These are phyloP conservation scores for Kernera saxatilis DNA, from an alignment of 345 rosid genomes.

Conservation along the genomic window DNA sequence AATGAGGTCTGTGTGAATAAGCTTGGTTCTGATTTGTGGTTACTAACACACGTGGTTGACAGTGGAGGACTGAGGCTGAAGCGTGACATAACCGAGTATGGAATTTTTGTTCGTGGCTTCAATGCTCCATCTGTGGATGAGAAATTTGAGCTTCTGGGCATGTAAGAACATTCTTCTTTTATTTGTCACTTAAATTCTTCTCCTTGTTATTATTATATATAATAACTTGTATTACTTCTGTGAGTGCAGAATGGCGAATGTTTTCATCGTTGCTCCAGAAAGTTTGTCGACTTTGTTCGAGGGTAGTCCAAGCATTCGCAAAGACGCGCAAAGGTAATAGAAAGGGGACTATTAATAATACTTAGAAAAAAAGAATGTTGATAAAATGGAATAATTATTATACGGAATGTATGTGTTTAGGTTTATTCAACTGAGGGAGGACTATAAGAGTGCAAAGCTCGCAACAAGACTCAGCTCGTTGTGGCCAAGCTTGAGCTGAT, in stretches of 20 bases:
- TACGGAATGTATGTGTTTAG: slow-evolving; percentile 32
- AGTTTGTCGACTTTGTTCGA: slow-evolving; percentile 87
- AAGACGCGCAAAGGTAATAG: slow-evolving; percentile 76
- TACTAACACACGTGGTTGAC: slow-evolving; percentile 18
- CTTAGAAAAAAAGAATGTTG: not conserved
- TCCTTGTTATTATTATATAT: not conserved
- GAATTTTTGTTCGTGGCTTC: slow-evolving; percentile 77
- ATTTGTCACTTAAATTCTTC: not conserved
- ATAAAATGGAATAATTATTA: not conserved
- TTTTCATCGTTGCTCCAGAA: slow-evolving; percentile 93
- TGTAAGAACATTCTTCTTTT: slow-evolving; percentile 42
- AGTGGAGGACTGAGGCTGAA: slow-evolving; percentile 97
- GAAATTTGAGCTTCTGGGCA: slow-evolving; percentile 89
- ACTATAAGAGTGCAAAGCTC: slow-evolving; percentile 89
- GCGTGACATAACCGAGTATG: slow-evolving; percentile 93
- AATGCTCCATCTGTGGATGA: slow-evolving; percentile 89
- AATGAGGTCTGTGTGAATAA: not conserved
- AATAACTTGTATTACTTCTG: not conserved
- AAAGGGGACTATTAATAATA: not conserved
- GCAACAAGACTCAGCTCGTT: slow-evolving; percentile 78
- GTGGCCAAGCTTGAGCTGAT: slow-evolving; percentile 68
- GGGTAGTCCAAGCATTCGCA: slow-evolving; percentile 90
- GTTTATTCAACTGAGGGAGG: slow-evolving; percentile 95
- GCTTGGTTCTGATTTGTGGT: not conserved
- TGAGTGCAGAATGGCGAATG: slow-evolving; percentile 79